Percentiles rank a stretch among this genome's conserved stretches.
Conservation (phyloP, 176 grass and related monocot species). For the Aegilops tauschii region DNA sequence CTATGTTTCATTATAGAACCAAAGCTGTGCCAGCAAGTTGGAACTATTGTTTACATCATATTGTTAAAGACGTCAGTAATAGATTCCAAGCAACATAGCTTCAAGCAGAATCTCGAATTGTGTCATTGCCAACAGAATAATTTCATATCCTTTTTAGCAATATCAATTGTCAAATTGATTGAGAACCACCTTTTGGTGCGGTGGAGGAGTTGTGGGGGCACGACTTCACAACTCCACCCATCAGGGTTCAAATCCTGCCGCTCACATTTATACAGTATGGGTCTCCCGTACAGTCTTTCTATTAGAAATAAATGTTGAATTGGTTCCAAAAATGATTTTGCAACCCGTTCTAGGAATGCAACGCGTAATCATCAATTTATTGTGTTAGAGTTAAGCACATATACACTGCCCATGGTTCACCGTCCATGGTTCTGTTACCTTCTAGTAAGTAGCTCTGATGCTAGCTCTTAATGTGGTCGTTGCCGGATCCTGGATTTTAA, state of each 20-base stretch:
- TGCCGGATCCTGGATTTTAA: too few species aligned
- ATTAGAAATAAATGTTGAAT: too few species aligned
- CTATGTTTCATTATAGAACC: not conserved
- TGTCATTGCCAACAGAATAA: not conserved
- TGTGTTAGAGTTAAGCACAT: not conserved
- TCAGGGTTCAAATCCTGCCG: too few species aligned
- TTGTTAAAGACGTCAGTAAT: not conserved
- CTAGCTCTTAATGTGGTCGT: too few species aligned
- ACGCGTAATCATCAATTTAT: not conserved
- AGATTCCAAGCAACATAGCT: not conserved
- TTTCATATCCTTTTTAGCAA: not conserved
- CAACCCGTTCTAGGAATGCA: not conserved
- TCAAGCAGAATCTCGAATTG: not conserved
- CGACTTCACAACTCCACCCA: too few species aligned
- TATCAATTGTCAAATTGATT: not conserved
- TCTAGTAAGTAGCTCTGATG: too few species aligned
- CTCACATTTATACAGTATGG: too few species aligned
- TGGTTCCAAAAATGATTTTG: slow-evolving; percentile 2
- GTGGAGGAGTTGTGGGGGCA: too few species aligned
- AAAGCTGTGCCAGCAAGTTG: not conserved
- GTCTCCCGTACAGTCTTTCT: too few species aligned
- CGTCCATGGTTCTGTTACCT: too few species aligned
- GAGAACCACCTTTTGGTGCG: too few species aligned
- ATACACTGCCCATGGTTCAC: too few species aligned
- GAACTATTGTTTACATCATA: slow-evolving; percentile 5